Base-by-base conservation (phyloP, 2,329 filamentous ascomycete species). In the Nannizziopsis barbatae region DNA sequence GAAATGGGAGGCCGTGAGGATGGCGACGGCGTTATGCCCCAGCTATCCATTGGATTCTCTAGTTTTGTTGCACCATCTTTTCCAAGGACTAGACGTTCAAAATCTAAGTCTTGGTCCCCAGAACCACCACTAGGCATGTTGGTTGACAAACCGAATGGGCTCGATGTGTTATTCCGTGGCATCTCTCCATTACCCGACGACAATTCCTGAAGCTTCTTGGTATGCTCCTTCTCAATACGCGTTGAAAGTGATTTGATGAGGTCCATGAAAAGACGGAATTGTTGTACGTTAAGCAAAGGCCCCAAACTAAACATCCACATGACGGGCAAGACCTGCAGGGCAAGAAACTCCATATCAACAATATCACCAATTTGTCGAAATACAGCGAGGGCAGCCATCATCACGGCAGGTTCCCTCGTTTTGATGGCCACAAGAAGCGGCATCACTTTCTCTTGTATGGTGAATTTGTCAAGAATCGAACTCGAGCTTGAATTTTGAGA, bases 371-470 rank as follows among this genome's bases (percentile, higher is more conserved):
- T 83, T 42, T 95, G 84, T 43, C 78, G 79, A 55, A 96, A 80
- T 1, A 95, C 87, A 48, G 82, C 83, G 31, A 96, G 72, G 0
- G 88, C 84, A 5, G 90, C 89, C 73, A 96, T 84, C 86, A 96
- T 96, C 8, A 98, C 92, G 6, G 88, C 89, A 0, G 92, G 92
- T 64, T 98, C 92, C 62, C 95, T 96, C 0, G 92, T 98, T 67
- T 95, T 96, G 70, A 98, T 96, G 1, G 75, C 88, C 60, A 86
- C 88, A 52, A 98, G 75, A 3, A 96, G 70, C 0, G 92, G 92
- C 0, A 96, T 78, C 31, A 98, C 85, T 70, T 95, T 96, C 63
- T 98, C 92, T 64, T 98, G 92, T 70, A 98, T 90, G 0, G 92
- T 96, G 61, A 92, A 96, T 65, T 96, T 96, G 70, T 98, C 92